Percentiles rank a stretch among this genome's conserved stretches.
phyloP scores from a whole-genome alignment of 176 grass and related monocot species.

The Coix lacrymajobi region DNA sequence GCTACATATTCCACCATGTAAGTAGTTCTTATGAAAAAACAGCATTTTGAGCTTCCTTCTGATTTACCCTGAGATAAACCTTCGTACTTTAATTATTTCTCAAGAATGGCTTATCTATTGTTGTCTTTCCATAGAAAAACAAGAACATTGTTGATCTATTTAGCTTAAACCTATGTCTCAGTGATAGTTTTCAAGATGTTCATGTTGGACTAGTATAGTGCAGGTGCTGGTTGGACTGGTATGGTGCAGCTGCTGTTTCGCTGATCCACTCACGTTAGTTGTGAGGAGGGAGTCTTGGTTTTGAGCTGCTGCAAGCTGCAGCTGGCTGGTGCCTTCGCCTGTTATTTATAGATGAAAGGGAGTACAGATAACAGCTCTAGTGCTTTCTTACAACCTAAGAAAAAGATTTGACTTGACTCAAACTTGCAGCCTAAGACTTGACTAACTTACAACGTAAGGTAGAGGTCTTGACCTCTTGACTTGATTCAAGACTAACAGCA shows the following conservation, averaged over 20 bases:
- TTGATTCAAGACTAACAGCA: too few relatives aligned
- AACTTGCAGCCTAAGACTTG: too few relatives aligned
- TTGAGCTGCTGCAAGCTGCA: background rate
- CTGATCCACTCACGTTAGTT: background rate
- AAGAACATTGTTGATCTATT: background rate
- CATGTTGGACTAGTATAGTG: background rate
- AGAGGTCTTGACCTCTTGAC: too few relatives aligned
- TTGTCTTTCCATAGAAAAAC: background rate
- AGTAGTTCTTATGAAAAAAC: conserved; percentile 18
- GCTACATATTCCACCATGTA: conserved; percentile 73
- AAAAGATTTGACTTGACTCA: too few relatives aligned
- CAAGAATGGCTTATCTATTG: background rate
- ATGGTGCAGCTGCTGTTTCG: background rate
- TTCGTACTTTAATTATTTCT: conserved; percentile 8
- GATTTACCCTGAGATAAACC: background rate
- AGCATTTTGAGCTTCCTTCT: background rate
- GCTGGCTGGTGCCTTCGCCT: background rate
- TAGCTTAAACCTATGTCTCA: background rate
- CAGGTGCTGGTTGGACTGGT: background rate
- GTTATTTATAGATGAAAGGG: too few relatives aligned
- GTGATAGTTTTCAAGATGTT: background rate
- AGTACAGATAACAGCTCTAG: too few relatives aligned
- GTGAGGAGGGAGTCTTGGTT: background rate
- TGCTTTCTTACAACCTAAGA: too few relatives aligned
- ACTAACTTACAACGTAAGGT: too few relatives aligned